Evolutionary conservation across 192 early-diverging fungal species (phyloP), one percentile per base, ranked within the genome.

Genomic region (Diversispora eburnea): DNA sequence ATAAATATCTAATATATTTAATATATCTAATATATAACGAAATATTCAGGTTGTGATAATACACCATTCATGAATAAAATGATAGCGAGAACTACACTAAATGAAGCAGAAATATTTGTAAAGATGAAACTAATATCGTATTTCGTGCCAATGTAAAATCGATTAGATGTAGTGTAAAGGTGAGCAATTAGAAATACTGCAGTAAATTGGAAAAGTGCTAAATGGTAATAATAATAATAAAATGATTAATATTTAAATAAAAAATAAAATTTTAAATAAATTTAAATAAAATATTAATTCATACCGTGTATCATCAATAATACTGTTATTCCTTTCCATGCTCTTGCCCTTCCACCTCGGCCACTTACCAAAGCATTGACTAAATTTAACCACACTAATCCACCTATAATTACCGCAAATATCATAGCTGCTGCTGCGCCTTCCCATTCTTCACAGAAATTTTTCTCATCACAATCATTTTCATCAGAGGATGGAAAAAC

Each of bases 361-460:
- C 64, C 64, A 10, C 64, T 46, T 15, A 66, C 0, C 48, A 66
- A 17, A 33, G 48, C 46, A 2, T 3, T 5, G 12, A 66, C 5
- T 25, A 66, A 25, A 25, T 66, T 6, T 1, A 66, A 49, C 64
- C 43, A 49, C 8, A n/a, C 20, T 22, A 66, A 20, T 9, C 20
- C 8, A 17, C 64, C 64, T 4, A 66, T 5, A 22, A 33, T 15
- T 22, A 45, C 0, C 0, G 64, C 64, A 17, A 49, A 19, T 46
- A 66, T 15, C 64, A 66, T 66, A 13, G 19, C 12, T 25, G 4
- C 8, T n/a, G 20, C 19, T 19, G 68, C 51, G 19, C 19, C 22
- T 42, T n/a, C 22, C 68, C 68, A 70, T 19, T 54, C 55, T 22
- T 70, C 68, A 45, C 68, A 70, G 45, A 70, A 70, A 46, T 57